phyloP scores from a whole-genome alignment of 2,329 filamentous ascomycete genomes.

The Corinectria fuckeliana region DNA sequence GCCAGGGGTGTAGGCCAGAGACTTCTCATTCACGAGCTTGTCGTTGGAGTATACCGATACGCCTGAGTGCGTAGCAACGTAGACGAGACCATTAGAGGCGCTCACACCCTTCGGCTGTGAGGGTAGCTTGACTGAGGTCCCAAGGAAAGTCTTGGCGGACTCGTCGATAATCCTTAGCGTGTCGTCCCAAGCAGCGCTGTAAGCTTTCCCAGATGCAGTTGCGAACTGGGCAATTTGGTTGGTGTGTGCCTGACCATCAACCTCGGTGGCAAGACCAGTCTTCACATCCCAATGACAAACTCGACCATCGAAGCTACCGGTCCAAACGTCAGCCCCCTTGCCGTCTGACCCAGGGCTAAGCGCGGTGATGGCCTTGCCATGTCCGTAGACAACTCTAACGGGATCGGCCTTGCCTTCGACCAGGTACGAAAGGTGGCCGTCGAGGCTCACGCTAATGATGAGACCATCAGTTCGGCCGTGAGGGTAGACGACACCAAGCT shows the following conservation, averaged over 20 bases:
- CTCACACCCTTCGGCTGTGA: constrained; percentile 82
- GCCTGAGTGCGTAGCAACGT: constrained; percentile 63
- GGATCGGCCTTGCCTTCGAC: constrained; percentile 74
- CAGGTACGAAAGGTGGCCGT: constrained; percentile 90
- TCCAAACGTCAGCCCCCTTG: constrained; percentile 74
- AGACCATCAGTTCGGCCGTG: constrained; percentile 81
- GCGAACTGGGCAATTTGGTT: constrained; percentile 85
- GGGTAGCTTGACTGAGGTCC: constrained; percentile 69
- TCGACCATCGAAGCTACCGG: constrained; percentile 90
- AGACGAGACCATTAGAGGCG: constrained; percentile 57
- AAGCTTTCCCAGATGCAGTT: constrained; percentile 67
- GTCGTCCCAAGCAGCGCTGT: constrained; percentile 94
- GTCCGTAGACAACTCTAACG: constrained; percentile 77
- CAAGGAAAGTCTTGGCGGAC: constrained; percentile 76
- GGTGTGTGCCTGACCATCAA: constrained; percentile 83
- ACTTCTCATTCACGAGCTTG: constrained; percentile 63
- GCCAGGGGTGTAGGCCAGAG: constrained; percentile 70
- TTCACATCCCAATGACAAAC: constrained; percentile 83
- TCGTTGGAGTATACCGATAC: constrained; percentile 65
- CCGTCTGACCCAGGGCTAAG: constrained; percentile 55
- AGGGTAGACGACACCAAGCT: constrained; percentile 93
- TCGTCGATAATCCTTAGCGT: constrained; percentile 81
- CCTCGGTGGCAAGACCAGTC: constrained; percentile 69
- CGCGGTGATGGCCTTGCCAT: constrained; percentile 90
- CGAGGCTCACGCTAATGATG: constrained; percentile 87